phyloP scores from a whole-genome alignment of 2,329 filamentous ascomycete species.

The Alternaria angustiovoidea region DNA sequence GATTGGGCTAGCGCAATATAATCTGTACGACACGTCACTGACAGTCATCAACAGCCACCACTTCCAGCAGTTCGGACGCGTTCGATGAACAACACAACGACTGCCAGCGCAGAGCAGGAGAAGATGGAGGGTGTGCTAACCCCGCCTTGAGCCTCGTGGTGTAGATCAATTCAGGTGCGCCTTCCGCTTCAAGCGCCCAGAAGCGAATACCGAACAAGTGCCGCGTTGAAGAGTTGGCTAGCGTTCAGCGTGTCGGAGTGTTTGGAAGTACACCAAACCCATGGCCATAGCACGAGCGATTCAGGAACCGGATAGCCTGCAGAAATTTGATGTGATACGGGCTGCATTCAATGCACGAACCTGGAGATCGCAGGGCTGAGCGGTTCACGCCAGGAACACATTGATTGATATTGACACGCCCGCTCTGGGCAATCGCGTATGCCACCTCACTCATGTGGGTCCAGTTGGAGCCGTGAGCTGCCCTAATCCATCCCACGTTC shows the following conservation, averaged over 20 bases:
- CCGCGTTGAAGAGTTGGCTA: conserved; percentile 19
- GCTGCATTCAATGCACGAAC: conserved; percentile 34
- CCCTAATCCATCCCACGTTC: conserved; percentile 11
- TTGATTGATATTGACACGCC: conserved; percentile 22
- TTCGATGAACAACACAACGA: conserved; percentile 39
- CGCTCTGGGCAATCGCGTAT: conserved; percentile 19
- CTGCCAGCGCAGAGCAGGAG: conserved; percentile 36
- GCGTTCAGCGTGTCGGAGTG: conserved; percentile 15
- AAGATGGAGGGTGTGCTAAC: conserved; percentile 28
- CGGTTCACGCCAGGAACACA: conserved; percentile 36
- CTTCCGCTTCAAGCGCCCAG: conserved; percentile 16
- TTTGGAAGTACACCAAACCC: conserved; percentile 29
- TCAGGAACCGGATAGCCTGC: conserved; percentile 33
- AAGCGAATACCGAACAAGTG: conserved; percentile 27
- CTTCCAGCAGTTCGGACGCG: conserved; percentile 20
- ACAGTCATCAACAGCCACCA: conserved; percentile 29
- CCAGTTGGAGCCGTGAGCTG: conserved; percentile 21
- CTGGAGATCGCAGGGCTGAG: conserved; percentile 40
- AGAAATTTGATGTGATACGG: conserved; percentile 37
- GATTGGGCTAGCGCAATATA: conserved; percentile 24
- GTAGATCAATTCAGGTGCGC: conserved; percentile 16
- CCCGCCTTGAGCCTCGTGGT: conserved; percentile 28
- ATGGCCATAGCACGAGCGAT: conserved; percentile 36
- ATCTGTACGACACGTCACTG: conserved; percentile 35
- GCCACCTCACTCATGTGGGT: conserved; percentile 20